Base-by-base conservation (phyloP, 305 asterid genomes). In the Galium porrigens region DNA sequence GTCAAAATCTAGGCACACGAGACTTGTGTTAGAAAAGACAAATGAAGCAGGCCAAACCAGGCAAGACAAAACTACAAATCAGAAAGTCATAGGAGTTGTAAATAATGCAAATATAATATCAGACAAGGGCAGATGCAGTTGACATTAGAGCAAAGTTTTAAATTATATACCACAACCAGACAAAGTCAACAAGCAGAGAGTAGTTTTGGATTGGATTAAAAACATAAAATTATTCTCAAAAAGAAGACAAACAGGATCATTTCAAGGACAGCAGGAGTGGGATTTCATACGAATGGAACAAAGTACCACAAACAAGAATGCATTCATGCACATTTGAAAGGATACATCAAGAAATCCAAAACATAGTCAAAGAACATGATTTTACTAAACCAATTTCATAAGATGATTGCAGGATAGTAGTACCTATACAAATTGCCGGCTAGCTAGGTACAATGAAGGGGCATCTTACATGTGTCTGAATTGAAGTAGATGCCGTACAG, bases 221-320 rank as follows among this genome's bases (percentile, higher is more conserved):
- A n/a, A 0, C 37, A 51, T 33, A 18, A 66, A 44, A 25, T 8
- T 61, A 32, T 8, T n/a, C 49, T 11, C 1, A 36, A 22, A 49
- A 18, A 7, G 30, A 27, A 62, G 58, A 48, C 48, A 22, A 9
- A 39, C n/a, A 18, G 22, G 7, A 62, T 1, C n/a, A 34, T 62
- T 36, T 20, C 51, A 49, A 55, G 69, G 68, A 66, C 63, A 33
- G 69, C 76, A 68, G 37, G 39, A 63, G 66, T 73, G 63, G 60
- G 72, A 72, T 72, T 29, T 67, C 4, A 34, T 61, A 46, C 22
- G 1, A 53, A 20, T 17, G 42, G 58, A 20, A 54, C 42, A 58
- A 72, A 18, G 42, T 44, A 36, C 14, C 15, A 41, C 22, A 62
- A 39, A 17, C 44, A 3, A 22, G 27, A 33, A 55, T 55, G 66